Conservation (phyloP, 345 rosid species). For the Carallia pectinifolia region DNA sequence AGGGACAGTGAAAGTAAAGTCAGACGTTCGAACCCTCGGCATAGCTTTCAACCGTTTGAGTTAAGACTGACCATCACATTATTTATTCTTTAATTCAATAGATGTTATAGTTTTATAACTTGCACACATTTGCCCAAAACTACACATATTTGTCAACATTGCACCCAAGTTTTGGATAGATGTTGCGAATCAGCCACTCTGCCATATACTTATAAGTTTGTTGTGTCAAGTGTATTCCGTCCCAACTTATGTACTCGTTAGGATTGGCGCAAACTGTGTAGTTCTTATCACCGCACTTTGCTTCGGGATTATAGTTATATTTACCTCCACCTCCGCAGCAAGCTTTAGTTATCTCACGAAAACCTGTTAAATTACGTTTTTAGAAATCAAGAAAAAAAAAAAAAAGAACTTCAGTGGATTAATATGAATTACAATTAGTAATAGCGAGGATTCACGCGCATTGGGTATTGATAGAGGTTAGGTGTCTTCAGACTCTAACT, state of each 20-base stretch:
- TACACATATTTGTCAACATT: too few species aligned
- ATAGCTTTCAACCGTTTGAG: too few species aligned
- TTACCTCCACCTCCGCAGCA: constrained; percentile 32
- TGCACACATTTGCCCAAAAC: too few species aligned
- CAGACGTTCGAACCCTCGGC: too few species aligned
- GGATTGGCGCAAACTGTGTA: constrained; percentile 32
- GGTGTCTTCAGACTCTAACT: too few species aligned
- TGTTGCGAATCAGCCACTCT: constrained; percentile 19
- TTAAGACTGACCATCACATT: too few species aligned
- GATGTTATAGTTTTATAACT: too few species aligned
- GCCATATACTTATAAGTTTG: constrained; percentile 27
- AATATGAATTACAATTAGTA: too few species aligned
- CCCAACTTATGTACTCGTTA: constrained; percentile 33
- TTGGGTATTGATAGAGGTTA: too few species aligned
- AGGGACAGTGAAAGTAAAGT: too few species aligned
- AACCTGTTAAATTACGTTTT: neutral
- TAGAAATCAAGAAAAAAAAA: neutral
- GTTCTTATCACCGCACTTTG: constrained; percentile 18
- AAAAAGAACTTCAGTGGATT: too few species aligned
- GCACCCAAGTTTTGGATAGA: constrained; percentile 22
- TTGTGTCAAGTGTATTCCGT: constrained; percentile 35
- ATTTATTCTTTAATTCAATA: too few species aligned
- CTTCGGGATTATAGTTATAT: constrained; percentile 9
- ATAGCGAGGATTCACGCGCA: neutral
- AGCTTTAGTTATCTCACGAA: neutral